A percentile compares a stretch with the other conserved stretches of the same genome.
Evolutionary conservation across 2,329 filamentous ascomycete species (phyloP).

Genomic region (Talaromyces atroroseus): DNA sequence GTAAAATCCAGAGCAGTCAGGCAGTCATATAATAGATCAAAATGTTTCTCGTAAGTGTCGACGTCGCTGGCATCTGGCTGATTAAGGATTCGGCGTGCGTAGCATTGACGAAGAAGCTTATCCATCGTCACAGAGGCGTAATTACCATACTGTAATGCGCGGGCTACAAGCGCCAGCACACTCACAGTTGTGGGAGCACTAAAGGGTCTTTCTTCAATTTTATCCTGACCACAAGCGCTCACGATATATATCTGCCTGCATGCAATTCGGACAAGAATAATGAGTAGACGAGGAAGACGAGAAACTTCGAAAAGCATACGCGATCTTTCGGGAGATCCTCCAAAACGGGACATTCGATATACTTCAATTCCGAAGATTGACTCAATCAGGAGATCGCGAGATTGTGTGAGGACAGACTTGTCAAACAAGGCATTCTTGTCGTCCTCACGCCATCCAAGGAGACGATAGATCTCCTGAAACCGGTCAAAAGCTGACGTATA

Average conservation of each 20-base stretch:
- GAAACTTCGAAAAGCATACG: constrained; percentile 1
- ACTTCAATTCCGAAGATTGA: constrained; percentile 7
- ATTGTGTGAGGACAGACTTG: background rate
- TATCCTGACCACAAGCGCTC: constrained; percentile 13
- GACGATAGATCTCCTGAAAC: constrained; percentile 10
- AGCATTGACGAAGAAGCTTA: constrained; percentile 7
- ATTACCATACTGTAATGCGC: background rate
- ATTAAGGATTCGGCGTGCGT: constrained; percentile 7
- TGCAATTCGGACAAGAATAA: constrained; percentile 5
- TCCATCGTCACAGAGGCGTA: background rate
- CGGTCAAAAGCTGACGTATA: constrained; percentile 5
- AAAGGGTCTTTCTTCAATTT: constrained; percentile 2
- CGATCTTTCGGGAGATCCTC: background rate
- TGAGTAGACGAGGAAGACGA: constrained; percentile 9
- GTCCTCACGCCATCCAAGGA: constrained; percentile 6
- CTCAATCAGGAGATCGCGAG: constrained; percentile 5
- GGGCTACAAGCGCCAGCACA: background rate
- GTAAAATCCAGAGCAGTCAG: constrained; percentile 9
- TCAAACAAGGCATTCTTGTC: background rate
- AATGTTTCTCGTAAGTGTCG: background rate
- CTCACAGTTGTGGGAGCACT: constrained; percentile 1
- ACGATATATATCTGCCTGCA: constrained; percentile 3
- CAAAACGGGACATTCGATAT: constrained; percentile 2
- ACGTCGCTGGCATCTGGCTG: background rate
- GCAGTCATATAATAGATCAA: constrained; percentile 6